phyloP scores from a whole-genome alignment of 345 rosid genomes.

The Bruguiera gymnorhiza region DNA sequence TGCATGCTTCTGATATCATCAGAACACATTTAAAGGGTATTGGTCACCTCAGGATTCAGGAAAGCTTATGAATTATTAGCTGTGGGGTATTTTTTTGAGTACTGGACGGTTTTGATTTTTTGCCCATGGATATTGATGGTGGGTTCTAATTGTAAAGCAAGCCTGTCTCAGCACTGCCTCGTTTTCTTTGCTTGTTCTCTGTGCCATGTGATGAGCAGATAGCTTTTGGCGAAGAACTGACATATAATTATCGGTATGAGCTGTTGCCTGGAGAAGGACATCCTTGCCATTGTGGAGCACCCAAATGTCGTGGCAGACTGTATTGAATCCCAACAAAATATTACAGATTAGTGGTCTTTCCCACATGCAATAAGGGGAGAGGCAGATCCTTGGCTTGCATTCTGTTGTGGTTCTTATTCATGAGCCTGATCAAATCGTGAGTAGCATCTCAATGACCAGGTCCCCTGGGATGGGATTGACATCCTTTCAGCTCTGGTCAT shows the following conservation, averaged over 20 bases:
- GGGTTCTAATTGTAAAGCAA: background rate
- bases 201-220: slow-evolving; percentile 51
- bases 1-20: slow-evolving; percentile 4
- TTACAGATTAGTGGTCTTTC: background rate
- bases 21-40: slow-evolving; percentile 6
- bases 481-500: background rate
- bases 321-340: slow-evolving; percentile 24
- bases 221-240: slow-evolving; percentile 80
- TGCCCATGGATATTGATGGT: background rate
- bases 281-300: slow-evolving; percentile 70
- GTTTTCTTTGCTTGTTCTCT: slow-evolving; percentile 9
- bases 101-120: background rate
- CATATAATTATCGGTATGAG: slow-evolving; percentile 53
- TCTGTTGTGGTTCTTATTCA: background rate
- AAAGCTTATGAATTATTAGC: background rate
- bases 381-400: background rate
- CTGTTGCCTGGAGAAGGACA: slow-evolving; percentile 51
- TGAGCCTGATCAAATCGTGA: background rate
- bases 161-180: background rate
- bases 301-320: slow-evolving; percentile 62
- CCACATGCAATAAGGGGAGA: background rate
- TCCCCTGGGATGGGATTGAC: background rate
- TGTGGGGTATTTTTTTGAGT: background rate
- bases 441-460: background rate
- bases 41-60: background rate